These are phyloP conservation scores for Camellia oleifera DNA, from an alignment of 179 eudicot species.

Conservation along the genomic window DNA sequence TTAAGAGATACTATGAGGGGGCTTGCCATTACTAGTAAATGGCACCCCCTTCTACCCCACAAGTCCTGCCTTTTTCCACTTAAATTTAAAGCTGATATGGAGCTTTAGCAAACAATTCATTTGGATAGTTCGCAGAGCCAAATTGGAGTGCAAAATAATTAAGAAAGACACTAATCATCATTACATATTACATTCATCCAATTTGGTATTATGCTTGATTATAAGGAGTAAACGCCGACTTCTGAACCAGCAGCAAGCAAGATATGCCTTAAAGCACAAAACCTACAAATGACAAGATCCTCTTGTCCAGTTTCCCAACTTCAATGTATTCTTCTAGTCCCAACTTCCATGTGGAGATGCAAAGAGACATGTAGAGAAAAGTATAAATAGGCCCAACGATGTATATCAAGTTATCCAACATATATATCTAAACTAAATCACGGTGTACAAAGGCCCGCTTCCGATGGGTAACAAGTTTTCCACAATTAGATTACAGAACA, in stretches of 20 bases:
- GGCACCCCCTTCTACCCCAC: not conserved
- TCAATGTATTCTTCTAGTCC: not conserved
- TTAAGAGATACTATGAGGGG: not conserved
- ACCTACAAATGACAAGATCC: not conserved
- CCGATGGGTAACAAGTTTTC: not conserved
- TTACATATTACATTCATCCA: not conserved
- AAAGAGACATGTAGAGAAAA: too few species aligned
- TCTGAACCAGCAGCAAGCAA: not conserved
- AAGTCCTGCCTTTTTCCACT: not conserved
- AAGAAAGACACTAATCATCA: not conserved
- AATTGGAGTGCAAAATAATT: not conserved
- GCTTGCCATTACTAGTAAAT: not conserved
- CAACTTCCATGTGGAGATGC: too few species aligned
- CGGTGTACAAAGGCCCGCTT: not conserved
- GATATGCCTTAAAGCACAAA: not conserved
- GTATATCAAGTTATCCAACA: not conserved
- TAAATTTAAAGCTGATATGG: not conserved
- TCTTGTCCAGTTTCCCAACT: not conserved
- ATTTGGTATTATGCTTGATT: not conserved
- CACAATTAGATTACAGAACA: not conserved
- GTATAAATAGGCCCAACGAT: not conserved
- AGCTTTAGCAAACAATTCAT: not conserved
- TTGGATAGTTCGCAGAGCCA: not conserved
- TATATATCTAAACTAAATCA: not conserved
- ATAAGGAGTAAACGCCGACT: not conserved